Percentiles rank a stretch among this genome's conserved stretches.
phyloP scores from a whole-genome alignment of 345 rosid species.

The Anacardium occidentale region DNA sequence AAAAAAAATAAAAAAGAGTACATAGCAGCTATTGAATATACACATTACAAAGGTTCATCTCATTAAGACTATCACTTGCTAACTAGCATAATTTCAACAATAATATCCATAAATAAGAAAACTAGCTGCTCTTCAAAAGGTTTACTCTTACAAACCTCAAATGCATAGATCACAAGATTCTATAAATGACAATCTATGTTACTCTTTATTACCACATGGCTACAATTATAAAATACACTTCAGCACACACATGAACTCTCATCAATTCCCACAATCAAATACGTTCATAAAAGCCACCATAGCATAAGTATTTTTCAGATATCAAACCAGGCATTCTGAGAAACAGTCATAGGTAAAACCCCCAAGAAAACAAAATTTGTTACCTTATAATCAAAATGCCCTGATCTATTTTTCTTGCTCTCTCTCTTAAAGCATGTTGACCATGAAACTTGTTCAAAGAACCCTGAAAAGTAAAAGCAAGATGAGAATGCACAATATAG shows the following conservation, averaged over 20 bases:
- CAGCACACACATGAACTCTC: not conserved
- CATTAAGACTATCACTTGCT: not conserved
- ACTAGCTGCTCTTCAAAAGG: not conserved
- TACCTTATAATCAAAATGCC: conserved; percentile 93
- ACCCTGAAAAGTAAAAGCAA: conserved; percentile 45
- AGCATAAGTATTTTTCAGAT: not conserved
- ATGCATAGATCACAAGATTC: not conserved
- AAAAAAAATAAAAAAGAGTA: not conserved
- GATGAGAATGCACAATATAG: conserved; percentile 19
- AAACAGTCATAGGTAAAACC: not conserved
- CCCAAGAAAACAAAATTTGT: not conserved
- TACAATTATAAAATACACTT: not conserved
- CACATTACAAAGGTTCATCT: not conserved
- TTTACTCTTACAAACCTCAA: not conserved
- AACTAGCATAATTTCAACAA: not conserved
- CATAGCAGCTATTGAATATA: not conserved
- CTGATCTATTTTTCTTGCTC: conserved; percentile 87
- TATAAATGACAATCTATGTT: not conserved
- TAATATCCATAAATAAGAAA: not conserved
- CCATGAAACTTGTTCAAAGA: conserved; percentile 95
- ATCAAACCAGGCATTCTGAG: not conserved
- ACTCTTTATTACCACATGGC: not conserved
- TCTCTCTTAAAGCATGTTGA: conserved; percentile 91
- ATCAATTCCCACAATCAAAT: not conserved
- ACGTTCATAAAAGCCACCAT: not conserved